Base-by-base conservation (phyloP, 2,329 filamentous ascomycete genomes). In the Aspergillus sp. region DNA sequence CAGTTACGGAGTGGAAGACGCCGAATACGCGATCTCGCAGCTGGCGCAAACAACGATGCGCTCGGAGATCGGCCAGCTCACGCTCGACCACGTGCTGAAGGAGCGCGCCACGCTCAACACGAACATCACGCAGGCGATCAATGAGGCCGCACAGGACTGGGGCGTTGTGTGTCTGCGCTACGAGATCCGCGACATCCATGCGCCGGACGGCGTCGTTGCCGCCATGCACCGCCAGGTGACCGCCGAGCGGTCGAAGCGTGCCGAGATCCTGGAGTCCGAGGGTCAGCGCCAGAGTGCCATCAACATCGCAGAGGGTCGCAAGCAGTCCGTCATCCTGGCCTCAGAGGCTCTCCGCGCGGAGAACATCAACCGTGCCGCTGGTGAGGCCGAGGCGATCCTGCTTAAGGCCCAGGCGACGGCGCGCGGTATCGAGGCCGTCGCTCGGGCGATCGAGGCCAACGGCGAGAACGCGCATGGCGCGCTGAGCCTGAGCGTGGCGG, bases 191-290 rank as follows among this genome's bases (percentile, higher is more conserved):
- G 94, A 99, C 73, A 99, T 99, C 66, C 94, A 99, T 75, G 94
- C 94, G 0, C 94, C 94, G 1, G 89, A 87, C 30, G 88, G 88
- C 46, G 94, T 99, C 11, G 93, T 97, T 55, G 90, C 92, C 65
- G 94, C 94, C 65, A 99, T 99, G 94, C 94, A 99, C 78, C 84
- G 94, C 59, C 93, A 97, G 72, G 94, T 99, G 47, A 97, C 94
- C 0, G 94, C 94, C 16, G 94, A 99, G 78, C 88, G 94, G 40
- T 95, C 89, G 66, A 99, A 99, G 82, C 88, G 94, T 59, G 94
- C 94, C 51, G 94, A 99, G 77, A 99, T 99, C 65, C 81, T 99
- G 45, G 94, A 99, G 53, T 96, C 90, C 0, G 94, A 99, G 70
- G 94, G 94, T 75, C 94, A 99, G 76, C 82, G 94, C 57, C 94